phyloP scores from a whole-genome alignment of 2,329 filamentous ascomycete genomes.

The Didymella glomerata region DNA sequence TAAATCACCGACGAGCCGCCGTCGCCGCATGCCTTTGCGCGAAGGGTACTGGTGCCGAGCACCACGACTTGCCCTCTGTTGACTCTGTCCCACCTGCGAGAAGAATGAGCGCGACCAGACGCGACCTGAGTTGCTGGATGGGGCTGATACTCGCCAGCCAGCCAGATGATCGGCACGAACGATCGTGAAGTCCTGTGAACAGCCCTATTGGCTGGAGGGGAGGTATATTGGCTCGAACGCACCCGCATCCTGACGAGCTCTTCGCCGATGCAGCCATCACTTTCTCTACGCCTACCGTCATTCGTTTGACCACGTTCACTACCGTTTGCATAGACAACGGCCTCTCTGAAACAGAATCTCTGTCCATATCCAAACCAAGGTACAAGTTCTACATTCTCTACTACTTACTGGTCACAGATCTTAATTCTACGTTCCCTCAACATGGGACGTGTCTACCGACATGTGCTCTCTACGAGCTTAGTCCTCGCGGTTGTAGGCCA shows the following conservation, averaged over 20 bases:
- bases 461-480: slow-evolving; percentile 20
- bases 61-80: slow-evolving; percentile 1
- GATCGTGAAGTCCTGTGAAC: neutral
- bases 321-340: slow-evolving; percentile 6
- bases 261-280: slow-evolving; percentile 16
- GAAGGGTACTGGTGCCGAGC: neutral
- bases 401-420: slow-evolving; percentile 3
- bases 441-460: slow-evolving; percentile 20
- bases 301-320: slow-evolving; percentile 13
- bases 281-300: slow-evolving; percentile 10
- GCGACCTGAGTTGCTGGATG: neutral
- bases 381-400: neutral
- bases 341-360: slow-evolving; percentile 3
- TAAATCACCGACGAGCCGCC: slow-evolving; percentile 9
- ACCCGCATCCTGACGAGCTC: slow-evolving; percentile 1
- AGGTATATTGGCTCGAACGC: slow-evolving; percentile 11
- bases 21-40: slow-evolving; percentile 9
- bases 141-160: neutral
- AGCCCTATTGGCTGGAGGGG: neutral
- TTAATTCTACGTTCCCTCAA: neutral
- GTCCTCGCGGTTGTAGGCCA: slow-evolving; percentile 9
- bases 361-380: slow-evolving; percentile 3
- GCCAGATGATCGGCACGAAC: slow-evolving; percentile 6
- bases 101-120: slow-evolving; percentile 8
- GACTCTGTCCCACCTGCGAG: slow-evolving; percentile 3